Conservation (phyloP, 805 yeast species). For the Spathaspora sp. region DNA sequence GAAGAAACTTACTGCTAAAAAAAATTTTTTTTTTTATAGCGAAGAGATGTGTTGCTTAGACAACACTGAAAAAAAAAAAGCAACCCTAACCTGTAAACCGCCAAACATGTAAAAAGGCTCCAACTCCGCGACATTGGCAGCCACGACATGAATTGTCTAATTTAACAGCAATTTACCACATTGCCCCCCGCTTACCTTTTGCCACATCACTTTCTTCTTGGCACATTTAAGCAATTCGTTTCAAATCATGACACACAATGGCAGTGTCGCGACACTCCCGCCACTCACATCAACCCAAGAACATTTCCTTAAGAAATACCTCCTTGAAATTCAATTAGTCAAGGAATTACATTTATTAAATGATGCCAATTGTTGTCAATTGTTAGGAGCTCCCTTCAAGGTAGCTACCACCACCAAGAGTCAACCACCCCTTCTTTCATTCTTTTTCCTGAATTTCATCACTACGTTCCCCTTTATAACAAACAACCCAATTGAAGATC, state of each 20-base stretch:
- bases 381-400: slow-evolving; percentile 77
- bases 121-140: neutral
- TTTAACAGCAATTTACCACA: neutral
- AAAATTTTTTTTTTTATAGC: neutral
- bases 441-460: slow-evolving; percentile 59
- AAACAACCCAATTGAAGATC: slow-evolving; percentile 43
- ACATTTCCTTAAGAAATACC: slow-evolving; percentile 82
- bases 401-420: neutral
- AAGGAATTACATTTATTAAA: slow-evolving; percentile 60
- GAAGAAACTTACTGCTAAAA: neutral
- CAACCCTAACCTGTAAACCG: neutral
- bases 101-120: neutral
- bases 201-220: neutral
- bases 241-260: neutral
- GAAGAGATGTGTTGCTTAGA: neutral
- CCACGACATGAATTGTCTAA: neutral
- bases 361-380: slow-evolving; percentile 58
- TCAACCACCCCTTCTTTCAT: slow-evolving; percentile 66
- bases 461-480: slow-evolving; percentile 74
- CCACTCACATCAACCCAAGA: slow-evolving; percentile 62
- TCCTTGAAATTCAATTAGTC: slow-evolving; percentile 58
- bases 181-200: neutral
- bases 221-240: neutral
- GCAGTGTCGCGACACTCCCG: neutral
- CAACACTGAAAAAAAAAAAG: neutral